Evolutionary conservation across 1,139 yeast genomes (phyloP).

Genomic region (Candida pseudoviswanathii): DNA sequence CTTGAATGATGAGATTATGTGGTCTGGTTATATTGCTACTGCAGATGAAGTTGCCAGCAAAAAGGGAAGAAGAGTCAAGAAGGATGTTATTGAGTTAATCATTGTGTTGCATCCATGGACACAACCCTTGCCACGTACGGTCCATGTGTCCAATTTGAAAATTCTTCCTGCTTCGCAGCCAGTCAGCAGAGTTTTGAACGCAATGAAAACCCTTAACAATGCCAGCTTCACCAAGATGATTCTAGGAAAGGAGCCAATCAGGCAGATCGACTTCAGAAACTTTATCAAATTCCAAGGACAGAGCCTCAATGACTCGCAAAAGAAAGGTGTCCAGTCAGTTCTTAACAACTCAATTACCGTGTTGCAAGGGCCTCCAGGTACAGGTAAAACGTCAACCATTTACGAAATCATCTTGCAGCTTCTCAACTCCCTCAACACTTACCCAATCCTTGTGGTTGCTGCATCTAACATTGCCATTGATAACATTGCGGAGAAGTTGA

Average conservation of each 20-base stretch:
- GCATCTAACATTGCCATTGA: slow-evolving; percentile 79
- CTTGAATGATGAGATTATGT: slow-evolving; percentile 37
- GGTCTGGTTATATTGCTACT: slow-evolving; percentile 52
- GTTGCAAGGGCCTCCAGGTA: slow-evolving; percentile 70
- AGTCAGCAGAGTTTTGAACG: slow-evolving; percentile 60
- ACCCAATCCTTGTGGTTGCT: slow-evolving; percentile 72
- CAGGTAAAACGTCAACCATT: slow-evolving; percentile 68
- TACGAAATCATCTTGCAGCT: slow-evolving; percentile 67
- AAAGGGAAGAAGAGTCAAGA: slow-evolving; percentile 13
- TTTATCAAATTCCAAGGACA: slow-evolving; percentile 50
- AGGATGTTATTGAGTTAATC: slow-evolving; percentile 42
- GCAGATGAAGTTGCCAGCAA: slow-evolving; percentile 29
- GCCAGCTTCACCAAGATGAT: slow-evolving; percentile 59
- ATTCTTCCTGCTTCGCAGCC: slow-evolving; percentile 66
- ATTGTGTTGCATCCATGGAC: slow-evolving; percentile 59
- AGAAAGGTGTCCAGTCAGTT: slow-evolving; percentile 67
- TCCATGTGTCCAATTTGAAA: slow-evolving; percentile 42
- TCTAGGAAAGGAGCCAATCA: slow-evolving; percentile 61
- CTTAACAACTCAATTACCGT: slow-evolving; percentile 67
- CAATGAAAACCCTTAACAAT: slow-evolving; percentile 62
- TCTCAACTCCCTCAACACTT: slow-evolving; percentile 54
- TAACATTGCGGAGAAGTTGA: slow-evolving; percentile 70
- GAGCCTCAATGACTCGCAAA: slow-evolving; percentile 63
- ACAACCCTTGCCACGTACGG: slow-evolving; percentile 47
- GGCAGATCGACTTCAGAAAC: slow-evolving; percentile 59